Evolutionary conservation across 1,139 yeast genomes (phyloP).

Genomic region (Lodderomyces oxycetoniae): DNA sequence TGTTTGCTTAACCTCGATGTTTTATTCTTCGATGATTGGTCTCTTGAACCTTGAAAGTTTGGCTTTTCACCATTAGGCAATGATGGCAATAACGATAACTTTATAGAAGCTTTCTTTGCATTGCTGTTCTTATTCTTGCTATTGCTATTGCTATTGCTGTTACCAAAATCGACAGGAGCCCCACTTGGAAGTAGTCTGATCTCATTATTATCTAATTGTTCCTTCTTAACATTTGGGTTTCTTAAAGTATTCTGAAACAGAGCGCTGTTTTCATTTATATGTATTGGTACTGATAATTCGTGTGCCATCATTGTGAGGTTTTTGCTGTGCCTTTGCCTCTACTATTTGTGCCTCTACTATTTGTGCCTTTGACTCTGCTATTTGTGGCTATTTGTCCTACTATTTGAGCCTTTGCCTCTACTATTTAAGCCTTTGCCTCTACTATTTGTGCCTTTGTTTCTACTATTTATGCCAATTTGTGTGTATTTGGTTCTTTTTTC

Average conservation of each 20-base stretch:
- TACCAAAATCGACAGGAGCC: constrained; percentile 38
- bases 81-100: constrained; percentile 14
- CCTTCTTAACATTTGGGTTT: background rate
- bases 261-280: constrained; percentile 9
- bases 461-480: no score
- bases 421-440: no score
- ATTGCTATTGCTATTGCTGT: constrained; percentile 10
- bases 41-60: constrained; percentile 18
- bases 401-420: no score
- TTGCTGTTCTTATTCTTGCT: constrained; percentile 7
- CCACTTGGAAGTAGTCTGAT: constrained; percentile 40
- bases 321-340: no score
- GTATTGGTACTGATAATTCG: constrained; percentile 25
- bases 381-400: no score
- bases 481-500: no score
- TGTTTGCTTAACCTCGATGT: constrained; percentile 5
- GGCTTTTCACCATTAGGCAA: constrained; percentile 36
- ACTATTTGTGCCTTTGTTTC: no score
- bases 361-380: no score
- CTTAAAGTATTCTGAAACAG: constrained; percentile 2
- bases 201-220: constrained; percentile 15
- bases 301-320: constrained; percentile 37
- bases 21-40: constrained; percentile 15
- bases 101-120: constrained; percentile 5
- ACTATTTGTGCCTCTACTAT: no score